Evolutionary conservation across 768 basidiomycete species (phyloP), one percentile per base, ranked within the genome.

Genomic region (Harrya chromipes): DNA sequence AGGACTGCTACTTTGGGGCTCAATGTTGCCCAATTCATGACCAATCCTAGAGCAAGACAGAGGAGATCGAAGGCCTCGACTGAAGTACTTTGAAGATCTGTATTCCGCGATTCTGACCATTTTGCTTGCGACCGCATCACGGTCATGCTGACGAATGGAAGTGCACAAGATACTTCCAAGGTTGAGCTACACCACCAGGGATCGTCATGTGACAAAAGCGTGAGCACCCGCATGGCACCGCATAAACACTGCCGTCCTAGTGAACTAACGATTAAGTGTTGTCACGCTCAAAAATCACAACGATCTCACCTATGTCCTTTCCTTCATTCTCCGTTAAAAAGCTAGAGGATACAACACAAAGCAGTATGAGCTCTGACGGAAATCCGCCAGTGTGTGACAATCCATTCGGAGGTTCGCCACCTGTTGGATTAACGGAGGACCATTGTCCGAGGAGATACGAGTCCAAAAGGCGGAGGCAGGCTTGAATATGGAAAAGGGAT

Each of bases 11-110:
- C 74, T n/a, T 66, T 70, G 0, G 75, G 72, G n/a, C 75, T 70
- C 6, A 70, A 71, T 59, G 90, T 85, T 0, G 88, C 80, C 37
- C 91, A 70, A 64, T 90, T 91, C 45, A 87, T 88, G 35, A 91
- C 69, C 10, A 91, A 69, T 1, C 84, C 90, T 6, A 92, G 75
- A 6, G 83, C 78, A 23, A 92, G 81, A 63, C 88, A 91, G 5
- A 90, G 70, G 29, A 77, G 74, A 61, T 92, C 90, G n/a, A 87
- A 71, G 4, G 76, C 69, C 34, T 77, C 72, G 5, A 74, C 69
- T 0, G 67, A 59, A 46, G 41, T 29, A 17, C 38, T 16, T 14
- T 20, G 50, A 41, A 53, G 31, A n/a, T 50, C 62, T 1, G 2
- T 27, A 11, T 20, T 43, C 3, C 33, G 42, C 4, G 44, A 50